Evolutionary conservation across 371 early-diverging fungal species (phyloP), one percentile per base, ranked within the genome.

Genomic region (Mortierella sp.): DNA sequence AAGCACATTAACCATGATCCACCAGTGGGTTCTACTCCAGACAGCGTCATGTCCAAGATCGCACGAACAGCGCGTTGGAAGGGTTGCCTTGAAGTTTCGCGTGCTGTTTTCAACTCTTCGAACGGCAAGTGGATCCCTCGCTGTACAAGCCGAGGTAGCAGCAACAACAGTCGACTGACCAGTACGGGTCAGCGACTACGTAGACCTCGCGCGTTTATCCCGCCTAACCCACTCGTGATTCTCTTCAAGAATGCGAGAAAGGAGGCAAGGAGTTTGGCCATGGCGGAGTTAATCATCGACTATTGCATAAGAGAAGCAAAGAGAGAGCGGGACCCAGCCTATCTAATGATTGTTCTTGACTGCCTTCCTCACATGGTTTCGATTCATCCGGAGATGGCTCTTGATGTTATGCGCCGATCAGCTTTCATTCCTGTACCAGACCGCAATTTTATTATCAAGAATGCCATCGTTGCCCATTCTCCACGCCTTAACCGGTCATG

Each of bases 121-220:
- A 62, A 68, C 15, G 62, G 68, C 55, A 68, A 68, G 37, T 68
- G 68, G 68, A 57, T 68, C 43, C 68, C 68, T 1, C 43, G 62
- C 29, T 55, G 55, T n/a, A 29, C 46, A 9, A 37, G 37, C 9
- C 37, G 37, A 37, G 37, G 37, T 14, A 45, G 29, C 15, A 12
- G 28, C 18, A 26, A 26, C 21, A 57, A 19, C 56, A 18, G 57
- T 15, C 37, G 37, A 37, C 9, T 37, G 37, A 37, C 37, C 37
- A 37, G 37, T 9, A 37, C 37, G 37, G 37, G 37, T 9, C 37
- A 37, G 9, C 37, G 37, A 9, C 3, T 37, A 5, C 37, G 37
- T 37, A 37, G 9, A 5, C 37, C 37, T 37, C 37, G 37, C 37
- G 37, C 37, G 9, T 37, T 37, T 37, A 37, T 37, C 43, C 21